Base-by-base conservation (phyloP, 2,329 filamentous ascomycete species). In the Nemania abortiva region DNA sequence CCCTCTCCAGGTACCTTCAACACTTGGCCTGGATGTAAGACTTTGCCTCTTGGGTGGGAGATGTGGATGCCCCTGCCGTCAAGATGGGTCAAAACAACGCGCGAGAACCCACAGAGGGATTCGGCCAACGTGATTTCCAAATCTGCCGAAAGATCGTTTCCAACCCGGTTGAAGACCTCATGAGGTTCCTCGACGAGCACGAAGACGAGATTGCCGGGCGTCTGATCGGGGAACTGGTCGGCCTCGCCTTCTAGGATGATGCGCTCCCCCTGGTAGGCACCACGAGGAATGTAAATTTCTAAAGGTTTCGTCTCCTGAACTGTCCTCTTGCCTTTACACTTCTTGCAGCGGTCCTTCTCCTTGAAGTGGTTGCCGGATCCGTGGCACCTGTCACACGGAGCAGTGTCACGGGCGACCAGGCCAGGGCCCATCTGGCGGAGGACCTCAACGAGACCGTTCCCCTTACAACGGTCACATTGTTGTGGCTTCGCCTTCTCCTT, bases 321-420 rank as follows among this genome's bases (percentile, higher is more conserved):
- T 15, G 93, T 94, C 71, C 93, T 89, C 81, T 92, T 93, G 77
- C 96, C 96, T 84, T 98, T 98, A 89, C 96, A 99, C 85, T 96
- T 98, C 87, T 97, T 97, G 86, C 96, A 99, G 79, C 94, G 93
- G 78, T 99, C 96, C 85, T 98, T 98, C 78, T 97, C 94, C 81
- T 95, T 95, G 84, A 90, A 97, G 77, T 95, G 90, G 77, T 91
- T 90, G 6, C 96, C 96, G n/a, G 90, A 88, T 39, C 95, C 95
- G 69, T 90, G 87, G 82, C 96, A 99, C 76, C 91, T 90, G 76
- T 92, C 90, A 81, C 96, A 99, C 42, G 90, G 82, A 45, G 95
- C 89, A 6, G 91, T 89, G 76, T 94, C 91, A 77, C 94, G 92
- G 34, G 93, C 93, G 71, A 97, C 90, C 79, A 98, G 85, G 68